phyloP scores from a whole-genome alignment of 305 asterid species.

The Striga hermonthica region DNA sequence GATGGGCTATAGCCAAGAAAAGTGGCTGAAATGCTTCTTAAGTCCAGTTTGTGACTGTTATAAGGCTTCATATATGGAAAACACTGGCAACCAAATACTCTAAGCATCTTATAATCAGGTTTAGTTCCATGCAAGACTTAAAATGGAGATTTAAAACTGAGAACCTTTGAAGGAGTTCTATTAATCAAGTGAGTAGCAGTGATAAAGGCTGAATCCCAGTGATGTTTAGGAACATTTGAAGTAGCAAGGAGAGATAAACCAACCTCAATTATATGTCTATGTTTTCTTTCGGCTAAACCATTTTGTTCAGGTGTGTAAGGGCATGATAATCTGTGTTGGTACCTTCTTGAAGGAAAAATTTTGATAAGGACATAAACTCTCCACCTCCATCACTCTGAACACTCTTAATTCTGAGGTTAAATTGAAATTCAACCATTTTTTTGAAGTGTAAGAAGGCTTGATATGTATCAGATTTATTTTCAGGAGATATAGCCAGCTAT shows the following conservation, averaged over 20 bases:
- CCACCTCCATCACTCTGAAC: too few species aligned
- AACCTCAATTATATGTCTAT: not conserved
- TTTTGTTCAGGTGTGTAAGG: not conserved
- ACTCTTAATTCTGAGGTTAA: too few species aligned
- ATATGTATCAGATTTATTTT: not conserved
- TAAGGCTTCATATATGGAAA: not conserved
- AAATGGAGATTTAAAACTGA: not conserved
- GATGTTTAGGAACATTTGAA: not conserved
- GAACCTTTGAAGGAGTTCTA: not conserved
- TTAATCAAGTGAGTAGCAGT: not conserved
- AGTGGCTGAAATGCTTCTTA: not conserved
- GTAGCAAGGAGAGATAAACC: not conserved
- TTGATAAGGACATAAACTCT: too few species aligned
- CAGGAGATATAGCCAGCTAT: not conserved
- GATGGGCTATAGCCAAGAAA: not conserved
- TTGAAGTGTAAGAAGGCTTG: not conserved
- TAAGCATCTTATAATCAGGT: not conserved
- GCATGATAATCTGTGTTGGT: not conserved
- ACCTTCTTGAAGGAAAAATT: not conserved
- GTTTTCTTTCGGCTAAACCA: not conserved
- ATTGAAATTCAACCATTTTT: not conserved
- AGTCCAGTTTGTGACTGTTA: not conserved
- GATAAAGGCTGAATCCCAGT: not conserved
- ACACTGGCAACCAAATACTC: not conserved
- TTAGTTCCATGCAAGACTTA: not conserved